Evolutionary conservation across 176 grass and related monocot species (phyloP).

Genomic region (Elymus sibiricus): DNA sequence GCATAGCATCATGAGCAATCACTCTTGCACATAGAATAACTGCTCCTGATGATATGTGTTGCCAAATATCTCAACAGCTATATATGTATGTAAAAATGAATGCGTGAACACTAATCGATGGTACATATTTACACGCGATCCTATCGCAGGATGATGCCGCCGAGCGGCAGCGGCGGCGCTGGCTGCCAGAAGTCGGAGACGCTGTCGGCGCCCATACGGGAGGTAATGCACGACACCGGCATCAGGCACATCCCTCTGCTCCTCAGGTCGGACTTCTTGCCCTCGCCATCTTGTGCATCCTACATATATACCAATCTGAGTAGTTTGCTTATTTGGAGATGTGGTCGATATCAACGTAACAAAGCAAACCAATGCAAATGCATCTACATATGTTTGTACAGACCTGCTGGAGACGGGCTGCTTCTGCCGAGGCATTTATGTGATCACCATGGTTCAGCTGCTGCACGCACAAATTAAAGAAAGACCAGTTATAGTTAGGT

Average conservation of each 20-base stretch:
- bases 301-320: not conserved
- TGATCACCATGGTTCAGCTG: slow-evolving; percentile 7
- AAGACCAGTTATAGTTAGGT: not conserved
- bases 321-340: not conserved
- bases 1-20: slow-evolving; percentile 88
- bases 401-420: slow-evolving; percentile 8
- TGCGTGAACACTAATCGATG: not conserved
- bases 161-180: not conserved
- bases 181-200: slow-evolving; percentile 50
- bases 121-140: not conserved
- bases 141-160: slow-evolving; percentile 32
- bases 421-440: not conserved
- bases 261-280: slow-evolving; percentile 39
- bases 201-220: slow-evolving; percentile 43
- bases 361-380: not conserved
- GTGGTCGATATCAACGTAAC: not conserved
- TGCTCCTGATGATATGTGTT: slow-evolving; percentile 85
- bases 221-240: slow-evolving; percentile 60
- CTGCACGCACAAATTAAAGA: not conserved
- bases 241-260: slow-evolving; percentile 76
- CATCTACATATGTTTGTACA: not conserved
- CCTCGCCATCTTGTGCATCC: slow-evolving; percentile 19
- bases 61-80: not conserved
- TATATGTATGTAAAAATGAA: slow-evolving; percentile 9
- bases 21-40: slow-evolving; percentile 67